Evolutionary conservation across 2,329 filamentous ascomycete species (phyloP).

Genomic region (Biscogniauxia marginata): DNA sequence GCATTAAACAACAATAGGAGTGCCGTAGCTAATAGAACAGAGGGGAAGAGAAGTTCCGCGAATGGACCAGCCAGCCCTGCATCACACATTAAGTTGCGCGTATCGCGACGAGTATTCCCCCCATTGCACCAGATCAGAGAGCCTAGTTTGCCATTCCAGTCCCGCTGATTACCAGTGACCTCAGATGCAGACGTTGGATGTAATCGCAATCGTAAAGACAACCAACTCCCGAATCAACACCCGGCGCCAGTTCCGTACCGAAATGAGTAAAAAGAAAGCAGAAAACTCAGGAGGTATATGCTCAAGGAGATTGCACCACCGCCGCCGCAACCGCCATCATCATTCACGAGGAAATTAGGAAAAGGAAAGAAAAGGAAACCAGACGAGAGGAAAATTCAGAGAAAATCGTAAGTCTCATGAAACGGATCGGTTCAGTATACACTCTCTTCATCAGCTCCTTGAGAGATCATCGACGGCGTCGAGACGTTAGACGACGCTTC

Average conservation of each 20-base stretch:
- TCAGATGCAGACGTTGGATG: conserved; percentile 35
- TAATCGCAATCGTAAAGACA: conserved; percentile 30
- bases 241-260: conserved; percentile 31
- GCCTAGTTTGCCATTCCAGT: conserved; percentile 31
- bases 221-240: conserved; percentile 31
- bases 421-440: conserved; percentile 61
- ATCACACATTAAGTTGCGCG: conserved; percentile 39
- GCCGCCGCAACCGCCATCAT: conserved; percentile 19
- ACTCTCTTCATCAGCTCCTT: conserved; percentile 69
- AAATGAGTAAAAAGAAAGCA: conserved; percentile 29
- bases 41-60: conserved; percentile 41
- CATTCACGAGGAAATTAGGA: background rate
- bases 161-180: conserved; percentile 34
- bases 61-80: conserved; percentile 39
- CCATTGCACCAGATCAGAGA: conserved; percentile 30
- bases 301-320: conserved; percentile 40
- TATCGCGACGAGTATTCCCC: conserved; percentile 26
- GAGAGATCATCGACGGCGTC: conserved; percentile 70
- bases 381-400: conserved; percentile 22
- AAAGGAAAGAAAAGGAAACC: conserved; percentile 31
- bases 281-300: conserved; percentile 44
- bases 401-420: conserved; percentile 53
- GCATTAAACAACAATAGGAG: conserved; percentile 41
- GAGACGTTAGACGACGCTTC: conserved; percentile 68
- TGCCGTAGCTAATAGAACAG: conserved; percentile 49